A percentile compares a stretch with the other conserved stretches of the same genome.
phyloP scores from a whole-genome alignment of 768 basidiomycete genomes.

The Lactarius evosmus region DNA sequence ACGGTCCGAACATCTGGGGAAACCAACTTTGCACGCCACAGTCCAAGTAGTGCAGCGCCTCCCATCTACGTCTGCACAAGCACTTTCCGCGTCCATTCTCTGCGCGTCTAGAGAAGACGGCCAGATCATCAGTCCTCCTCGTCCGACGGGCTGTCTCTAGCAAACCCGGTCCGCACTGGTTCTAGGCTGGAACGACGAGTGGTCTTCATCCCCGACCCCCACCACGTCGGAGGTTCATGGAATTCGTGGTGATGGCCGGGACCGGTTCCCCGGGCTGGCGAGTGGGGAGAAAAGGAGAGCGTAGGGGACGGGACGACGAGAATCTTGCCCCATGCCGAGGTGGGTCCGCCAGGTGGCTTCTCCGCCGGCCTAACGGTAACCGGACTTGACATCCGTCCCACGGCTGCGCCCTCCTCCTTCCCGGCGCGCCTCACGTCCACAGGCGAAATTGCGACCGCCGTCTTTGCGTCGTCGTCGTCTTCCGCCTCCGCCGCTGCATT shows the following conservation, averaged over 20 bases:
- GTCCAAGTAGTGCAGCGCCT: not conserved
- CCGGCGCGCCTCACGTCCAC: slow-evolving; percentile 6
- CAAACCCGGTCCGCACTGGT: too few species aligned
- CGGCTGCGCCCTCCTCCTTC: not conserved
- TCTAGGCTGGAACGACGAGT: not conserved
- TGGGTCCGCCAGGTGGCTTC: not conserved
- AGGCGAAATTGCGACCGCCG: slow-evolving; percentile 2
- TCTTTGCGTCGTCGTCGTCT: slow-evolving; percentile 1
- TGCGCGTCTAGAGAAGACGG: not conserved
- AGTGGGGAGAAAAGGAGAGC: not conserved
- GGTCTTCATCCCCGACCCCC: not conserved
- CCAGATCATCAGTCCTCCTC: not conserved
- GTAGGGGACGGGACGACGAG: slow-evolving; percentile 16
- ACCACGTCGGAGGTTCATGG: not conserved
- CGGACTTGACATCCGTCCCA: not conserved
- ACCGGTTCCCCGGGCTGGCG: not conserved
- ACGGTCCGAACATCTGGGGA: not conserved
- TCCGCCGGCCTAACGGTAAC: not conserved
- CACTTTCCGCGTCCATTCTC: too few species aligned
- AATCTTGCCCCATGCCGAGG: slow-evolving; percentile 14
- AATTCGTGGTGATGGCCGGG: not conserved
- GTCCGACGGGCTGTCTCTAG: not conserved
- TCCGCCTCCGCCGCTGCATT: not conserved
- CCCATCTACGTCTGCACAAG: too few species aligned
- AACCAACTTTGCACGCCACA: not conserved